Base-by-base conservation (phyloP, 2,329 filamentous ascomycete species). In the Tympanopsis confertula region DNA sequence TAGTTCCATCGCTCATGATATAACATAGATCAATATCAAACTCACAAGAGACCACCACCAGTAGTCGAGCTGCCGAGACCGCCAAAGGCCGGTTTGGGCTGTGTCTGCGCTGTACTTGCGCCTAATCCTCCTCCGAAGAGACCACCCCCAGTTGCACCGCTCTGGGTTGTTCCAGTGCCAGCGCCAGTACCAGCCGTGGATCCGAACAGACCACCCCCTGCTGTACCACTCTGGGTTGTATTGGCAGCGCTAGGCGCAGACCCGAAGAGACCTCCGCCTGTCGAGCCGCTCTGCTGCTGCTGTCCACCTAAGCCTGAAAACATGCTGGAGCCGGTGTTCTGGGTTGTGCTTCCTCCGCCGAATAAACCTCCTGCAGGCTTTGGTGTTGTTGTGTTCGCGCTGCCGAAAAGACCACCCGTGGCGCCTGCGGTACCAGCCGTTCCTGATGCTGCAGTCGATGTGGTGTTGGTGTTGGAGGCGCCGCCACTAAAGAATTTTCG, bases 31-130 rank as follows among this genome's bases (percentile, higher is more conserved):
- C 24, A 28, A n/a, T 10, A 5, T 5, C 19, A 10, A 28, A 47
- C 56, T 57, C 47, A 60, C 57, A 60, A 57, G 24, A 58, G 42
- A 35, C 51, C 48, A 20, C 49, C 49, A 13, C 50, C 47, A 24
- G 48, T 45, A 13, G 52, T 49, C 37, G 55, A 47, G 19, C 38
- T 28, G 10, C 42, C 24, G 10, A 28, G 24, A 28, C 24, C 24
- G 24, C 24, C 24, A 28, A 28, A 28, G 10, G n/a, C 10, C 24
- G 24, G 24, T 28, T 28, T 28, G 10, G 24, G n/a, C 24, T 28
- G 24, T 10, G 24, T 28, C 24, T 28, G 24, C 10, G 37, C 24
- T 39, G 45, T 35, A 26, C 38, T 36, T 19, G 39, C 32, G 14
- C 39, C 38, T 32, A 46, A 48, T 36, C 48, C 39, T 7, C 44